Evolutionary conservation across 2,329 filamentous ascomycete genomes (phyloP), one percentile per base, ranked within the genome.

Genomic region (Paracoccidioides brasiliensis): DNA sequence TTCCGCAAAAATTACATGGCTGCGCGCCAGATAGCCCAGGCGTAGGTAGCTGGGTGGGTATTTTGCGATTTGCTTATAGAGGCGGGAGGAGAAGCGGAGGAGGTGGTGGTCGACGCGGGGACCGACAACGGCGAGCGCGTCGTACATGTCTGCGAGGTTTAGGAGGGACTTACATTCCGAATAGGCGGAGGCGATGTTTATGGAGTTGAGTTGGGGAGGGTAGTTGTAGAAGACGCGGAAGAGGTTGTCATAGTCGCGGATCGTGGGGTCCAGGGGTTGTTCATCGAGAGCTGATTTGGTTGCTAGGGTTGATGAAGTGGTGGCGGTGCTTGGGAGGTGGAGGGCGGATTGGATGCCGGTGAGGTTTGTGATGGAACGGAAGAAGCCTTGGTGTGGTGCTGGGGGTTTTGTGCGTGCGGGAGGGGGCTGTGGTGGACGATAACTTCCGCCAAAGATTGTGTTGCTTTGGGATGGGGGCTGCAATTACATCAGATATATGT

Each of bases 171-270:
- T 95, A 79, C 89, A 95, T 71, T 96, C 89, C 45, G 93, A 84
- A 67, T 96, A 96, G 30, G 90, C 90, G 58, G 90, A 86, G 54
- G 90, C 89, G 60, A 97, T 95, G 69, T 93, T 95, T 69, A 93
- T 79, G 32, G 81, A 80, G 70, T 95, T 90, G 37, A 97, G 79
- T 0, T 82, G 67, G 0, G 91, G 91, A 0, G 89, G 76, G 68
- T 94, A 88, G 70, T 96, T 95, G 77, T 97, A 97, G 76, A 96
- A 95, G 59, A 93, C 86, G 64, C 90, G 87, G 69, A 97, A 94
- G 28, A 97, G 79, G 69, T 96, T 96, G 69, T 95, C 90, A 70
- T 97, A 96, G 73, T 96, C 88, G 63, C 88, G 87, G 49, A 96
- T 78, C 28, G 90, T 79, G 60, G 94, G 88, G 64, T 88, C 78